Conservation (phyloP, 352 stramenopile genomes). For the Phytophthora chlamydospora region DNA sequence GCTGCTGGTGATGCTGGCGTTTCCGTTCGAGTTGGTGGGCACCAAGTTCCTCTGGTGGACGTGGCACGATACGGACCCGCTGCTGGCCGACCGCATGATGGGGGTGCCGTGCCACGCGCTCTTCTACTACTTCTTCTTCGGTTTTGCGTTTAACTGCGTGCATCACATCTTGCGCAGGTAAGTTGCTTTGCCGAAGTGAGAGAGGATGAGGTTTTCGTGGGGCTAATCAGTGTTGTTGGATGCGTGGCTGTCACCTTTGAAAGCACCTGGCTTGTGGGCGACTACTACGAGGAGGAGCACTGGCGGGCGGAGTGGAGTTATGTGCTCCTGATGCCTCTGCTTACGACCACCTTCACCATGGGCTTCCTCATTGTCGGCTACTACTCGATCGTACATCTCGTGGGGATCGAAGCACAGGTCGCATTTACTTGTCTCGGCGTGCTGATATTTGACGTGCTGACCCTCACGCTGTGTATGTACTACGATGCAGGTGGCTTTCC, state of each 20-base stretch:
- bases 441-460: neutral
- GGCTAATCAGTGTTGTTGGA: constrained; percentile 4
- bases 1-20: constrained; percentile 57
- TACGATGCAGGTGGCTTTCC: constrained; percentile 50
- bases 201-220: constrained; percentile 3
- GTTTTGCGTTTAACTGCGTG: constrained; percentile 50
- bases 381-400: constrained; percentile 58
- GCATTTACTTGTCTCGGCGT: neutral
- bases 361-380: constrained; percentile 74
- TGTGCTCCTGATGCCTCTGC: constrained; percentile 57
- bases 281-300: constrained; percentile 69
- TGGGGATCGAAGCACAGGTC: constrained; percentile 61
- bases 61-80: constrained; percentile 82
- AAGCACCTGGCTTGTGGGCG: constrained; percentile 57
- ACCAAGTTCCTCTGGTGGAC: constrained; percentile 89
- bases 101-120: constrained; percentile 70
- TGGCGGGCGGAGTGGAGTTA: constrained; percentile 76
- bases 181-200: neutral
- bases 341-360: constrained; percentile 53
- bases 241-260: neutral
- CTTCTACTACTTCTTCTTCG: constrained; percentile 74
- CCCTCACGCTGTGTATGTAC: constrained; percentile 2
- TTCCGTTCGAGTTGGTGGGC: constrained; percentile 80
- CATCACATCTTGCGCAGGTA: constrained; percentile 71
- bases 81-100: constrained; percentile 64